Conservation (phyloP, 2,329 filamentous ascomycete species). For the Coniochaeta pulveracea region DNA sequence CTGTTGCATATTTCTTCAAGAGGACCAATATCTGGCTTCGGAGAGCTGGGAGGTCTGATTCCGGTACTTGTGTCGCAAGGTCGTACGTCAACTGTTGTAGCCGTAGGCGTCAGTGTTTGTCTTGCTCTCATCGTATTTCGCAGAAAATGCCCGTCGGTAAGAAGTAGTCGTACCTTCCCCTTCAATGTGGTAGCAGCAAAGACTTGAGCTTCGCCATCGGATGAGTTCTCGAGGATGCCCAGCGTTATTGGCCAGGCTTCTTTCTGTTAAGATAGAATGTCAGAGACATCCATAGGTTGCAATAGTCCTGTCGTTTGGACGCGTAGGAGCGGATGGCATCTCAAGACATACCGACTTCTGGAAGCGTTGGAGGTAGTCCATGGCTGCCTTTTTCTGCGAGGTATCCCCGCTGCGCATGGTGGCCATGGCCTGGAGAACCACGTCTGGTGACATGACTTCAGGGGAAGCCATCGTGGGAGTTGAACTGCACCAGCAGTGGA, state of each 20-base stretch:
- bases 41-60: slow-evolving; percentile 61
- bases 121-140: too few relatives aligned
- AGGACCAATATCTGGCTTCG: slow-evolving; percentile 76
- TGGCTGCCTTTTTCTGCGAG: slow-evolving; percentile 77
- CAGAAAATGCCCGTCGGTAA: too few relatives aligned
- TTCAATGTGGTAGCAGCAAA: slow-evolving; percentile 96
- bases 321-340: too few relatives aligned
- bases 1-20: slow-evolving; percentile 68
- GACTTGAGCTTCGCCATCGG: slow-evolving; percentile 75
- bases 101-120: slow-evolving; percentile 6
- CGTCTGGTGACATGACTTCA: slow-evolving; percentile 62
- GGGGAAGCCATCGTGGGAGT: slow-evolving; percentile 51
- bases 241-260: slow-evolving; percentile 88
- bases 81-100: slow-evolving; percentile 83
- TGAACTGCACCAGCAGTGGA: background rate
- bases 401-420: slow-evolving; percentile 84
- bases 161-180: slow-evolving; percentile 63
- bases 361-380: slow-evolving; percentile 79
- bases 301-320: too few relatives aligned
- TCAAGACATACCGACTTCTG: slow-evolving; percentile 76
- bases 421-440: slow-evolving; percentile 74
- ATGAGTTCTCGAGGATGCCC: slow-evolving; percentile 70
- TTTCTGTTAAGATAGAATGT: slow-evolving; percentile 41
- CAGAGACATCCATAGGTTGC: slow-evolving; percentile 12
- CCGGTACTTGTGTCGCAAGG: slow-evolving; percentile 70